phyloP scores from a whole-genome alignment of 2,329 filamentous ascomycete species.

The Sphaerulina vaccinii region DNA sequence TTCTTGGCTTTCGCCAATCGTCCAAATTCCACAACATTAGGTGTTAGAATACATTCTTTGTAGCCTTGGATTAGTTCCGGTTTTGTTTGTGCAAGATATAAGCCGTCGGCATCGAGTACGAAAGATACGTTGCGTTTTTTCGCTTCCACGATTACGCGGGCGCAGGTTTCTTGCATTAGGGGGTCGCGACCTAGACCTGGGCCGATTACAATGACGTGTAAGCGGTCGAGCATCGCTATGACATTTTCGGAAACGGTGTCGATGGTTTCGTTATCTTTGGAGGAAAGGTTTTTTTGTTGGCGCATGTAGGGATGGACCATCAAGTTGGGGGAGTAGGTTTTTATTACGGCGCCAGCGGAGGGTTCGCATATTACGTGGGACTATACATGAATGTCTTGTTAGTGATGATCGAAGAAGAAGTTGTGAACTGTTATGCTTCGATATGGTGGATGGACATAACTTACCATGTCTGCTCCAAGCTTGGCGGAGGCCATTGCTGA shows the following conservation, averaged over 20 bases:
- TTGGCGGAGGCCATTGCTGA: slow-evolving; percentile 94
- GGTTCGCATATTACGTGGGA: slow-evolving; percentile 95
- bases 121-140: slow-evolving; percentile 70
- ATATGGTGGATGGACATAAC: neutral
- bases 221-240: slow-evolving; percentile 74
- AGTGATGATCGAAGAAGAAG: neutral
- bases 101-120: slow-evolving; percentile 87
- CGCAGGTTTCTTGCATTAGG: slow-evolving; percentile 84
- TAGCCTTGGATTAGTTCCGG: slow-evolving; percentile 80
- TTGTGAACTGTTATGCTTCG: neutral
- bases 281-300: slow-evolving; percentile 64
- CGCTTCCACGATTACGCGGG: slow-evolving; percentile 75
- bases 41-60: slow-evolving; percentile 80
- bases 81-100: slow-evolving; percentile 72
- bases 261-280: slow-evolving; percentile 55
- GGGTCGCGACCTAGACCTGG: slow-evolving; percentile 87
- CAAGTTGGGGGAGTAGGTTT: slow-evolving; percentile 94
- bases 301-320: slow-evolving; percentile 98
- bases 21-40: slow-evolving; percentile 91
- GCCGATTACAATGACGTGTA: slow-evolving; percentile 90
- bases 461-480: slow-evolving; percentile 88
- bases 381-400: slow-evolving; percentile 45
- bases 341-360: slow-evolving; percentile 79
- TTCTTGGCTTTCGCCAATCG: slow-evolving; percentile 74
- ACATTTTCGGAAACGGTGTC: slow-evolving; percentile 67